Conservation (phyloP, 1,284 basidiomycete species). For the Irpex sp. region DNA sequence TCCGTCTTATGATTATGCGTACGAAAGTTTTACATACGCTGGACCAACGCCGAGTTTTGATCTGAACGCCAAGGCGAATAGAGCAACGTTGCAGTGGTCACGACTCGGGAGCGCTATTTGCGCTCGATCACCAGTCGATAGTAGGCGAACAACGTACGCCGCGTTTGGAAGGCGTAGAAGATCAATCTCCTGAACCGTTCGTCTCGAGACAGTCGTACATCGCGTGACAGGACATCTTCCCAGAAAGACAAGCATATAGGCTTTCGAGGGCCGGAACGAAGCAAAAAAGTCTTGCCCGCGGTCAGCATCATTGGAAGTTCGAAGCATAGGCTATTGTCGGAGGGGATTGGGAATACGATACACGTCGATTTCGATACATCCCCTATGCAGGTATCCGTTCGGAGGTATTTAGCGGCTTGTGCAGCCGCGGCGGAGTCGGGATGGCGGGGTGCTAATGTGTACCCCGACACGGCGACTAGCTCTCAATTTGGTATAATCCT, state of each 20-base stretch:
- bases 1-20: no score
- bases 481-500: neutral
- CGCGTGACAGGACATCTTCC: neutral
- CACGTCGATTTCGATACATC: no score
- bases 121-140: neutral
- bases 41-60: no score
- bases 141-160: neutral
- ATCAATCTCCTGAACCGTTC: neutral
- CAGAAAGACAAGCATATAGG: neutral
- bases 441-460: neutral
- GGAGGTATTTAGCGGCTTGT: neutral
- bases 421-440: neutral
- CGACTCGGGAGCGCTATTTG: neutral
- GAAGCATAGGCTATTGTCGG: no score
- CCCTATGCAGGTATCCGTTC: no score
- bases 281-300: no score
- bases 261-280: neutral
- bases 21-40: no score
- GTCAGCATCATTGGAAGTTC: no score
- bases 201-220: neutral
- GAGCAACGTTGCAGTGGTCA: neutral
- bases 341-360: no score
- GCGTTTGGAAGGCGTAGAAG: neutral
- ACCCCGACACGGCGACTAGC: neutral
- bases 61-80: neutral